Evolutionary conservation across 2,329 filamentous ascomycete species (phyloP).

Genomic region (Sclerotinia trifoliorum): DNA sequence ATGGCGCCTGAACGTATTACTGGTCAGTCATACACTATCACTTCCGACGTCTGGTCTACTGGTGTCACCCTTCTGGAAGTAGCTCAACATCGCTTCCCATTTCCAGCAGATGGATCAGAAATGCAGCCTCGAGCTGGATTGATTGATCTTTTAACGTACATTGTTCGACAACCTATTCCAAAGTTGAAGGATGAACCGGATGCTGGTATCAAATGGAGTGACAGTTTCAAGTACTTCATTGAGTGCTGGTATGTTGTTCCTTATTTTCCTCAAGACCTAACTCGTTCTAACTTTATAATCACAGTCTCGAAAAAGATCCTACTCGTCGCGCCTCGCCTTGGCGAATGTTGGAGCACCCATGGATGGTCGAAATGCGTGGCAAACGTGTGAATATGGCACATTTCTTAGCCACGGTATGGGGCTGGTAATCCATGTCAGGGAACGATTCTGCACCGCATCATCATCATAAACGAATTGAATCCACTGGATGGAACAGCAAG

Average conservation of each 20-base stretch:
- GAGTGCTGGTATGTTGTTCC: constrained; percentile 82
- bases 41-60: constrained; percentile 96
- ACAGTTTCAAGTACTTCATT: constrained; percentile 98
- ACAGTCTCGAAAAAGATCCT: constrained; percentile 89
- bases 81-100: constrained; percentile 97
- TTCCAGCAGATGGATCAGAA: constrained; percentile 93
- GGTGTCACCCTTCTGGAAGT: constrained; percentile 97
- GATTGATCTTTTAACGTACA: constrained; percentile 95
- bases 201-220: constrained; percentile 88
- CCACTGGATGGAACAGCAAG: background rate
- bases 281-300: constrained; percentile 15
- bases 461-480: background rate
- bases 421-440: constrained; percentile 59
- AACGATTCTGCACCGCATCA: background rate
- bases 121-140: constrained; percentile 90
- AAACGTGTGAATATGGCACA: constrained; percentile 98
- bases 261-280: constrained; percentile 20
- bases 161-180: constrained; percentile 91
- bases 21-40: constrained; percentile 96
- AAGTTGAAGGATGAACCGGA: constrained; percentile 93
- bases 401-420: constrained; percentile 94
- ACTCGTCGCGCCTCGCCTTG: constrained; percentile 85
- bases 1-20: constrained; percentile 99
- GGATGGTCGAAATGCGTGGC: constrained; percentile 94
- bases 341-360: constrained; percentile 98